These are phyloP conservation scores for Hamamelis virginiana DNA, from an alignment of 164 flowering plant genomes.

Conservation along the genomic window DNA sequence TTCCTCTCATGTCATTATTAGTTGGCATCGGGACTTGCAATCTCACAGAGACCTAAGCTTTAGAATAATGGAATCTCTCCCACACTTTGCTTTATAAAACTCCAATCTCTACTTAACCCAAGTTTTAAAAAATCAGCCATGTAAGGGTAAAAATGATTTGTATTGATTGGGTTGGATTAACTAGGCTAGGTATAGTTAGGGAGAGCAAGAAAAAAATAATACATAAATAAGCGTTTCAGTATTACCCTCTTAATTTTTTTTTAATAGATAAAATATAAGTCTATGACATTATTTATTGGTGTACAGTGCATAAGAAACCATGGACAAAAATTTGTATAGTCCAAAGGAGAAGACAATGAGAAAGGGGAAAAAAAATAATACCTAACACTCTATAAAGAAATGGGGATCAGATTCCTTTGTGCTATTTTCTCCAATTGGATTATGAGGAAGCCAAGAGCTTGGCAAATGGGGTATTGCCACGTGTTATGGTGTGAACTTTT, in stretches of 20 bases:
- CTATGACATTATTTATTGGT: too few species aligned
- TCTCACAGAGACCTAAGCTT: slow-evolving; percentile 45
- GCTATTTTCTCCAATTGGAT: slow-evolving; percentile 12
- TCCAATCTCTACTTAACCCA: slow-evolving; percentile 18
- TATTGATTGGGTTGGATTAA: slow-evolving; percentile 35
- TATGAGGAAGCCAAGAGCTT: slow-evolving; percentile 19
- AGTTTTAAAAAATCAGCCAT: slow-evolving; percentile 7
- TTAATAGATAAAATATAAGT: background rate
- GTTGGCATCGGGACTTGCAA: slow-evolving; percentile 62
- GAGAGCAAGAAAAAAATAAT: background rate
- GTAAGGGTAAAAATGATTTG: slow-evolving; percentile 37
- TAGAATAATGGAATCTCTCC: slow-evolving; percentile 45
- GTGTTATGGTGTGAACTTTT: slow-evolving; percentile 14
- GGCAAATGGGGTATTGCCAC: slow-evolving; percentile 30
- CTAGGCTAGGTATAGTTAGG: slow-evolving; percentile 20
- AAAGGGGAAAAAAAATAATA: slow-evolving; percentile 11
- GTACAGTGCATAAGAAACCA: slow-evolving; percentile 18
- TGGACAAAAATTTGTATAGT: slow-evolving; percentile 17
- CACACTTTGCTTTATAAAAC: slow-evolving; percentile 28
- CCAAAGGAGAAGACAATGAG: slow-evolving; percentile 33
- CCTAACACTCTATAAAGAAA: slow-evolving; percentile 14
- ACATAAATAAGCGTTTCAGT: too few species aligned
- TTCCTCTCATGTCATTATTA: slow-evolving; percentile 53
- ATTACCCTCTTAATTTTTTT: background rate
- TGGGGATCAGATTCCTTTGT: slow-evolving; percentile 34